Conservation (phyloP, 495 filamentous ascomycete species). For the Penicillium crystallinum region DNA sequence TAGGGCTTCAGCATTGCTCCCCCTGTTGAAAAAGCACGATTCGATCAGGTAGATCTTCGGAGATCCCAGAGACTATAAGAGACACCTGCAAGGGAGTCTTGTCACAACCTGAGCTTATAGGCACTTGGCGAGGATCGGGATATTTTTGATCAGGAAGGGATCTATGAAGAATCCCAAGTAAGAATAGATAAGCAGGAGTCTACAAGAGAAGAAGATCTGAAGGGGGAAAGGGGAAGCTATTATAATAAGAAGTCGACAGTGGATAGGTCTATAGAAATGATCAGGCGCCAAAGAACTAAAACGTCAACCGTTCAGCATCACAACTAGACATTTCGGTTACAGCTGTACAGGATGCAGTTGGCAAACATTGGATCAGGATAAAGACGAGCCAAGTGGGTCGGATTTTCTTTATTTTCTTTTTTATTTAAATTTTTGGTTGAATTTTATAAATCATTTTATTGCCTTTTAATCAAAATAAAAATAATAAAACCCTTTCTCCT, state of each 20-base stretch:
- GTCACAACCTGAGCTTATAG: background rate
- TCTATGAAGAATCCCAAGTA: constrained; percentile 26
- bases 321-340: constrained; percentile 36
- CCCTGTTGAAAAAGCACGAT: constrained; percentile 25
- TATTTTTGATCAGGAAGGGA: constrained; percentile 10
- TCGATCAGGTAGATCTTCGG: constrained; percentile 21
- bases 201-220: constrained; percentile 9
- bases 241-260: constrained; percentile 34
- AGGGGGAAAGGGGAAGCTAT: constrained; percentile 32
- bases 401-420: constrained; percentile 17
- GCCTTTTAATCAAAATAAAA: constrained; percentile 15
- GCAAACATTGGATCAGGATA: constrained; percentile 35
- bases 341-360: constrained; percentile 41
- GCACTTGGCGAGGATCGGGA: background rate
- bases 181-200: constrained; percentile 6
- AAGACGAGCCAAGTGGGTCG: constrained; percentile 17
- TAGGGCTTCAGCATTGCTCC: constrained; percentile 32
- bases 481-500: constrained; percentile 10
- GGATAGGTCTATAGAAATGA: constrained; percentile 37
- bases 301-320: constrained; percentile 34
- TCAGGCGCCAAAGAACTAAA: constrained; percentile 37
- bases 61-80: constrained; percentile 20
- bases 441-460: constrained; percentile 13
- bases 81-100: constrained; percentile 26
- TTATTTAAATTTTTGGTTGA: constrained; percentile 7